Percentiles rank a stretch among this genome's conserved stretches.
Evolutionary conservation across 1,139 yeast species (phyloP).

Genomic region (Debaryomycetaceae sp.): DNA sequence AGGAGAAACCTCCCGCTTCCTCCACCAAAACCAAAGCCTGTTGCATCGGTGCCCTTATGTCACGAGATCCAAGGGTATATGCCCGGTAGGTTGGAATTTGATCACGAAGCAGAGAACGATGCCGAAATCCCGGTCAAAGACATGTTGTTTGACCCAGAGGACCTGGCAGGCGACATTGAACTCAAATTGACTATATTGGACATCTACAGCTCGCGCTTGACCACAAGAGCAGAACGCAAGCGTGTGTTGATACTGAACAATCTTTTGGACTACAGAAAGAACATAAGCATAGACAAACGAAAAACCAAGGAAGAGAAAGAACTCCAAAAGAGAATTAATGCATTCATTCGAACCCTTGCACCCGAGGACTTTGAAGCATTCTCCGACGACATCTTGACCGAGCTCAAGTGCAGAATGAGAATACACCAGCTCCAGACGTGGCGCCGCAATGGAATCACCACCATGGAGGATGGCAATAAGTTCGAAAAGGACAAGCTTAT

Average conservation of each 20-base stretch:
- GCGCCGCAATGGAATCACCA: constrained; percentile 84
- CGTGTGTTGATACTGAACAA: constrained; percentile 73
- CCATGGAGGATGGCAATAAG: constrained; percentile 76
- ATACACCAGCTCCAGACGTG: constrained; percentile 91
- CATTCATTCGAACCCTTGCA: constrained; percentile 77
- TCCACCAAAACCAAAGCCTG: constrained; percentile 78
- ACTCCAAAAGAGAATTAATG: constrained; percentile 66
- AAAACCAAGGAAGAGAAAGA: constrained; percentile 90
- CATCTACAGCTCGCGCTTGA: constrained; percentile 83
- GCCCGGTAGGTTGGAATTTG: constrained; percentile 98
- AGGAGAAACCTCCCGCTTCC: constrained; percentile 66
- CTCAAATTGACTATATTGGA: constrained; percentile 83
- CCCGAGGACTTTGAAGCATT: constrained; percentile 77
- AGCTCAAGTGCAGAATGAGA: constrained; percentile 72
- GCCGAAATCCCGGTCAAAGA: constrained; percentile 94
- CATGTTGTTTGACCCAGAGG: constrained; percentile 93
- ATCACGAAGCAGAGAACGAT: constrained; percentile 92
- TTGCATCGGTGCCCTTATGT: constrained; percentile 91
- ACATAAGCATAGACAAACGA: constrained; percentile 70
- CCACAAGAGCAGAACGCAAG: constrained; percentile 90
- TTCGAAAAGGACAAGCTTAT: constrained; percentile 84
- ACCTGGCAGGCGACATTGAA: constrained; percentile 81
- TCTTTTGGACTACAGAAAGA: constrained; percentile 79
- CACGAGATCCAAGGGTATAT: constrained; percentile 96
- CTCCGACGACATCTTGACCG: constrained; percentile 68